Conservation (phyloP, 2,329 filamentous ascomycete species). For the Fusarium algeriense region DNA sequence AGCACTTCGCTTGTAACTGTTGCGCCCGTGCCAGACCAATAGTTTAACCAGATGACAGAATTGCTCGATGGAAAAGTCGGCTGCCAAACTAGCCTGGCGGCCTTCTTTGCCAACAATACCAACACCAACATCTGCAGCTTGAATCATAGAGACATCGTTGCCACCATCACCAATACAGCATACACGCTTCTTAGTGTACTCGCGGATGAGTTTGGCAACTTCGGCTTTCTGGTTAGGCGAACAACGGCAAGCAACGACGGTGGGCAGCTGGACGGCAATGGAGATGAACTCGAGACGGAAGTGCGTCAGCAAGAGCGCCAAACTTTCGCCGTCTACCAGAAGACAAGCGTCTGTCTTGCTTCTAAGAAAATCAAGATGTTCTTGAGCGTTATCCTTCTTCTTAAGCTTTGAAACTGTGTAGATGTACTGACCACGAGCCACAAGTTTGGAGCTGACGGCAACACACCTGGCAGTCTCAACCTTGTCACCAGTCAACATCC, state of each 20-base stretch:
- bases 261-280: conserved; percentile 86
- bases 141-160: conserved; percentile 99
- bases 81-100: conserved; percentile 91
- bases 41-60: conserved; percentile 96
- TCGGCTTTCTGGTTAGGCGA: conserved; percentile 98
- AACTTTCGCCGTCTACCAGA: conserved; percentile 93
- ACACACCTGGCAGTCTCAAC: conserved; percentile 98
- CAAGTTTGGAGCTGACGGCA: conserved; percentile 92
- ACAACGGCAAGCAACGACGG: conserved; percentile 95
- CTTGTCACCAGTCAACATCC: conserved; percentile 99
- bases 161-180: conserved; percentile 98
- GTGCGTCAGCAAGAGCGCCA: conserved; percentile 84
- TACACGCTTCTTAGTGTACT: conserved; percentile 92
- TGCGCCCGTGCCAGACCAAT: conserved; percentile 98
- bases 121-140: conserved; percentile 96
- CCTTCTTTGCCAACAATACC: conserved; percentile 99
- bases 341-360: conserved; percentile 89
- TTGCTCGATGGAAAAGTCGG: conserved; percentile 96
- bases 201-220: conserved; percentile 88
- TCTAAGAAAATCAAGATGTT: conserved; percentile 88
- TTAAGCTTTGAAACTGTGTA: conserved; percentile 91
- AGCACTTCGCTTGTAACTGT: conserved; percentile 94
- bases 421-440: conserved; percentile 93
- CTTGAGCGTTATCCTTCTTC: conserved; percentile 85
- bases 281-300: conserved; percentile 89